Base-by-base conservation (phyloP, 768 basidiomycete species). In the Rubroboletus pulcherrimus region DNA sequence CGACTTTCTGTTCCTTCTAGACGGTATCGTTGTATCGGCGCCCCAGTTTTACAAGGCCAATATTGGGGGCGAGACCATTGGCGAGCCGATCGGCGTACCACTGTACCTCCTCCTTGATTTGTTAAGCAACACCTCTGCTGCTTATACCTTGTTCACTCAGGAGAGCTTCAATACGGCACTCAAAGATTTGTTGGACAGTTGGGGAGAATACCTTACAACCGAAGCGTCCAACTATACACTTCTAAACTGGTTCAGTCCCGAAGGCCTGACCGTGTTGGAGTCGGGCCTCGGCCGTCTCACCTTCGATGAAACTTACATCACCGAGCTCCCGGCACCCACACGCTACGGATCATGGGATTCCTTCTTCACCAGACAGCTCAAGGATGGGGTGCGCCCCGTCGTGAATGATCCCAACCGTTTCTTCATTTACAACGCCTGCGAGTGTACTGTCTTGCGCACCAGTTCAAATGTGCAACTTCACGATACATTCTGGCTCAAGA, bases 401-500 rank as follows among this genome's bases (percentile, higher is more conserved):
- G n/a, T n/a, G 38, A 39, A 24, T 24, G 24, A 38, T n/a, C 37
- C 15, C 15, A 38, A 38, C 37, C 37, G 37, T 10, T 19, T 39
- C 38, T 39, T 19, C 38, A 8, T 39, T n/a, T 39, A 39, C 38
- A 39, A 39, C n/a, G n/a, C 38, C 38, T 39, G 84, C 74, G 85
- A 86, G 59, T 80, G 78, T 26, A 74, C 66, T 9, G 60, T 78
- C 8, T 75, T 79, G 63, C 50, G 52, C 37, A 42, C n/a, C 68
- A 71, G 55, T 68, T 14, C 49, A 31, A 60, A 78, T 42, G 75
- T 82, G 39, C 60, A 79, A 43, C 63, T 59, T 4, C 60, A 68
- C 9, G 81, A 83, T 42, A 63, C 63, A 21, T 84, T 86, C 68
- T 86, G 81, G 81, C 65, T 84, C 67, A 86, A 86, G 63, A 76